Conservation (phyloP, 2,329 filamentous ascomycete species). For the Fusarium poae region DNA sequence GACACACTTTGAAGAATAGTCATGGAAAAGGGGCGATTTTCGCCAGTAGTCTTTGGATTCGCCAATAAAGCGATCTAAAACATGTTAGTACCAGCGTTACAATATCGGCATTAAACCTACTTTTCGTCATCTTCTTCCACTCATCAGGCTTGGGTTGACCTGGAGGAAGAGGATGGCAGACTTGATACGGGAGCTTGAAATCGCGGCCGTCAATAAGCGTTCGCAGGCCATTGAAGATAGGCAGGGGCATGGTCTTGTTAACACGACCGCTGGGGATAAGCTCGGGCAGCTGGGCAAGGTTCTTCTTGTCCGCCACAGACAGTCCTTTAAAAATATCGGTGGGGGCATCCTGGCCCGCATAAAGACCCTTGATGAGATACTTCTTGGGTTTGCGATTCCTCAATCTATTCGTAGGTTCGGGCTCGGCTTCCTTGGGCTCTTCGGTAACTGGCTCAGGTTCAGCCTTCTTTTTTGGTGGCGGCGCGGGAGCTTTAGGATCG, state of each 20-base stretch:
- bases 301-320: constrained; percentile 65
- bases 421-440: constrained; percentile 48
- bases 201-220: constrained; percentile 79
- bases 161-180: constrained; percentile 87
- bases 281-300: constrained; percentile 62
- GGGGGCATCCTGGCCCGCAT: constrained; percentile 80
- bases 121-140: constrained; percentile 92
- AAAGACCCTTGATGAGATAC: constrained; percentile 86
- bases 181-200: constrained; percentile 90
- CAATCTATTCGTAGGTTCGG: constrained; percentile 55
- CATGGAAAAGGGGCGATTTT: constrained; percentile 78
- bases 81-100: constrained; percentile 46
- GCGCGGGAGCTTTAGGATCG: constrained; percentile 58
- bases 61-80: constrained; percentile 86
- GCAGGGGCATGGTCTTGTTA: constrained; percentile 75
- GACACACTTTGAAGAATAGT: constrained; percentile 82
- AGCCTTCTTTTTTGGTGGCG: constrained; percentile 55
- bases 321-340: constrained; percentile 63
- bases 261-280: constrained; percentile 60
- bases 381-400: constrained; percentile 72
- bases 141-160: constrained; percentile 93
- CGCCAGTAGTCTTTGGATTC: constrained; percentile 86
- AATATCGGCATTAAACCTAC: constrained; percentile 64
- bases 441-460: constrained; percentile 47
- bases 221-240: constrained; percentile 82